These are phyloP conservation scores for Pyropia yezoensis DNA, from an alignment of 23 red algal species.

Conservation along the genomic window DNA sequence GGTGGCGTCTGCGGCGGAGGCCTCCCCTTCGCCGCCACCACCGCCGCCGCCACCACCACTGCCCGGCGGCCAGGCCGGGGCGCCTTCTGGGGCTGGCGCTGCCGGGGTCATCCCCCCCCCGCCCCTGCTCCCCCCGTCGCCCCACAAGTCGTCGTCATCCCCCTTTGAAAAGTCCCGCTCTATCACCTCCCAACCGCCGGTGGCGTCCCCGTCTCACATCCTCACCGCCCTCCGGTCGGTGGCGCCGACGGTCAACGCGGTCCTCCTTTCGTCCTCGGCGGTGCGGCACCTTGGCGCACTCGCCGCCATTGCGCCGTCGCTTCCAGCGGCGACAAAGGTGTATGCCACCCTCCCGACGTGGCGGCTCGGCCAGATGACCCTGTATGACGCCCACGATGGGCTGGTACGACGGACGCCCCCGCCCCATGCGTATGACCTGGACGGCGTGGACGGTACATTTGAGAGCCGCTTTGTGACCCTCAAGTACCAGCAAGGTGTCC, in stretches of 20 bases:
- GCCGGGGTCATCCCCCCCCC: too few relatives aligned
- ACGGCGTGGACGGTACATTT: slow-evolving; percentile 94
- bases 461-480: slow-evolving; percentile 61
- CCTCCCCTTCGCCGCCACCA: not conserved
- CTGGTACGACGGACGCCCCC: slow-evolving; percentile 5
- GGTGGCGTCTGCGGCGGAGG: not conserved
- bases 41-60: too few relatives aligned
- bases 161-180: too few relatives aligned
- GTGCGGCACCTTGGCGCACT: slow-evolving; percentile 88
- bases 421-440: slow-evolving; percentile 77
- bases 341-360: slow-evolving; percentile 82
- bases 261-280: slow-evolving; percentile 80
- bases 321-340: slow-evolving; percentile 28
- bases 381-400: slow-evolving; percentile 82
- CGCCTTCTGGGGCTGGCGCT: too few relatives aligned
- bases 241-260: slow-evolving; percentile 71
- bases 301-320: slow-evolving; percentile 45
- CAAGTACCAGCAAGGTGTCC: slow-evolving; percentile 88
- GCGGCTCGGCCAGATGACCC: slow-evolving; percentile 91
- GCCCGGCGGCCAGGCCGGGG: too few relatives aligned
- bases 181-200: not conserved
- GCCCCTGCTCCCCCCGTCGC: too few relatives aligned
- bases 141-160: not conserved
- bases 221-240: slow-evolving; percentile 26
- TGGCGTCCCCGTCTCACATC: not conserved